Percentiles rank a stretch among this genome's conserved stretches.
Conservation (phyloP, 371 early-diverging fungal species). For the Mucor ambiguus region DNA sequence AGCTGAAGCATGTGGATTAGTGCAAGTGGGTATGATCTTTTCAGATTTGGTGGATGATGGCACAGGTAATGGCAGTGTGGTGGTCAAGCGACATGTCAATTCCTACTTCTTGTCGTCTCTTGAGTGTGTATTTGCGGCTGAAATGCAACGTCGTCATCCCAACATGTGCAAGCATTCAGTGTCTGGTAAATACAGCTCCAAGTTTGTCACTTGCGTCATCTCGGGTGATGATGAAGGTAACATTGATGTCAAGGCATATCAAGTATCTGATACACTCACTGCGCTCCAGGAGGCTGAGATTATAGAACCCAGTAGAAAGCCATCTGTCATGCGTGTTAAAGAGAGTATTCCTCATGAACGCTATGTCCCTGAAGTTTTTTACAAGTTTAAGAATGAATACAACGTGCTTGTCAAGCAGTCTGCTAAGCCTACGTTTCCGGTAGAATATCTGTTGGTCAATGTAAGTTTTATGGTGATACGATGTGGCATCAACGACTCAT, state of each 20-base stretch:
- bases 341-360: constrained; percentile 70
- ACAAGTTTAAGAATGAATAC: constrained; percentile 95
- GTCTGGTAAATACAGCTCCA: constrained; percentile 83
- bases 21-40: constrained; percentile 92
- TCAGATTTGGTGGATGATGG: constrained; percentile 94
- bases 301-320: constrained; percentile 89
- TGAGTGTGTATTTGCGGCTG: constrained; percentile 91
- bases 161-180: constrained; percentile 71
- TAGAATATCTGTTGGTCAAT: constrained; percentile 94
- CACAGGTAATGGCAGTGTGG: constrained; percentile 77
- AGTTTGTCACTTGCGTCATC: constrained; percentile 94
- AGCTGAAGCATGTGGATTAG: constrained; percentile 79
- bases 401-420: constrained; percentile 81
- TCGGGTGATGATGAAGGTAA: constrained; percentile 80
- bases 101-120: constrained; percentile 96
- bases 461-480: constrained; percentile 51
- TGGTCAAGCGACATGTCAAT: constrained; percentile 86
- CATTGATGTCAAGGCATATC: constrained; percentile 90
- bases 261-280: constrained; percentile 91
- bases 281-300: constrained; percentile 94
- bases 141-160: constrained; percentile 86
- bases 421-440: constrained; percentile 94
- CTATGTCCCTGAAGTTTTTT: constrained; percentile 97
- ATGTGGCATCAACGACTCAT: background rate
- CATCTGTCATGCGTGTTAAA: constrained; percentile 86